These are phyloP conservation scores for Blastobotrys illinoisensis DNA, from an alignment of 1,139 yeast genomes.

Conservation along the genomic window DNA sequence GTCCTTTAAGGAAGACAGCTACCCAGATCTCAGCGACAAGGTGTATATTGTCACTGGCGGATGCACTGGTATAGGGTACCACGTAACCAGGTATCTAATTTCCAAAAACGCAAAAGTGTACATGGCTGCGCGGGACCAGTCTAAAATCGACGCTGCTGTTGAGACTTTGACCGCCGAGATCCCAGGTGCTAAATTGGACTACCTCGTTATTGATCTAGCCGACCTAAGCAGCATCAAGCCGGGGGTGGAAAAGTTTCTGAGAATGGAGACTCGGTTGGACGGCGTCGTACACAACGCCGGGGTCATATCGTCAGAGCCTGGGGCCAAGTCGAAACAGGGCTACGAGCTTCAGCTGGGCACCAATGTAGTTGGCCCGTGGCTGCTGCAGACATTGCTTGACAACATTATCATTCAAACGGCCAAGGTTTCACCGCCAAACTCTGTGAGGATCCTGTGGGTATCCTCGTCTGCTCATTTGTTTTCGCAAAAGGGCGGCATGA, in stretches of 20 bases:
- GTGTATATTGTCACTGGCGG: slow-evolving; percentile 34
- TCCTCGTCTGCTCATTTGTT: slow-evolving; percentile 25
- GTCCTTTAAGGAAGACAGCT: slow-evolving; percentile 33
- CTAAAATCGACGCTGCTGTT: slow-evolving; percentile 36
- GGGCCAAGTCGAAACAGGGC: slow-evolving; percentile 39
- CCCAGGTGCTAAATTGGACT: slow-evolving; percentile 24
- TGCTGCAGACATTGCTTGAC: slow-evolving; percentile 44
- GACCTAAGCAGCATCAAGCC: slow-evolving; percentile 43
- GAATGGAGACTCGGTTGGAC: slow-evolving; percentile 24
- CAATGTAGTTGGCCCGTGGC: slow-evolving; percentile 48
- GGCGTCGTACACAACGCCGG: slow-evolving; percentile 27
- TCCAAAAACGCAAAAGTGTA: slow-evolving; percentile 32
- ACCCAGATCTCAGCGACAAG: slow-evolving; percentile 41
- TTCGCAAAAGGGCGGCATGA: slow-evolving; percentile 35
- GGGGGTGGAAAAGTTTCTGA: slow-evolving; percentile 37
- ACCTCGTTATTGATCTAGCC: slow-evolving; percentile 36
- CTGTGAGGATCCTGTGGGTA: slow-evolving; percentile 42
- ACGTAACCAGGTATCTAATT: slow-evolving; percentile 20
- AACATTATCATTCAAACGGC: slow-evolving; percentile 39
- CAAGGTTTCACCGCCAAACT: slow-evolving; percentile 8
- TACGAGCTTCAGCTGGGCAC: slow-evolving; percentile 48
- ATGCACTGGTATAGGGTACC: slow-evolving; percentile 28
- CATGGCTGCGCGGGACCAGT: slow-evolving; percentile 37
- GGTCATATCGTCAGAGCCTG: slow-evolving; percentile 24
- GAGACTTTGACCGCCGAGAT: slow-evolving; percentile 28